Percentiles rank a stretch among this genome's conserved stretches.
Evolutionary conservation across 805 yeast species (phyloP).

Genomic region (Cyberlindnera japonica): DNA sequence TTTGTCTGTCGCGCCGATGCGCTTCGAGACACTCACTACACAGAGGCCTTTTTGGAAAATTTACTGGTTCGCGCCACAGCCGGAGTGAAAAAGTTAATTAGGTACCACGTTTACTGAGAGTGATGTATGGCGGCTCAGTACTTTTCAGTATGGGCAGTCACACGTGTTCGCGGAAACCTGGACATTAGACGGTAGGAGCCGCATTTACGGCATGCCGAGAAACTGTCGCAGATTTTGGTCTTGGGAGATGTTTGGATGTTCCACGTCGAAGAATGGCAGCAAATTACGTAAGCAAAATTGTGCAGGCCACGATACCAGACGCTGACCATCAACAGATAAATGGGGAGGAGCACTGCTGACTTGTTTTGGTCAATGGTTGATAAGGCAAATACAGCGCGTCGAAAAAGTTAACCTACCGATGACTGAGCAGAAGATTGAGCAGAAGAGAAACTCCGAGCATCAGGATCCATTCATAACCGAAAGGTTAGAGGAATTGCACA

Average conservation of each 20-base stretch:
- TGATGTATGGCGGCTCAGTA: constrained; percentile 23
- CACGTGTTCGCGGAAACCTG: no score
- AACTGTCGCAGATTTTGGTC: background rate
- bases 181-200: constrained; percentile 4
- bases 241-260: background rate
- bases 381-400: no score
- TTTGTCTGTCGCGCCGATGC: background rate
- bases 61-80: constrained; percentile 11
- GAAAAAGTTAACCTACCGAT: no score
- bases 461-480: constrained; percentile 41
- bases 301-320: no score
- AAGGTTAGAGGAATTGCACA: constrained; percentile 48
- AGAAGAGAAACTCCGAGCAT: constrained; percentile 5
- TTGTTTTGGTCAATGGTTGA: no score
- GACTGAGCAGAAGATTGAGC: no score
- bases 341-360: no score
- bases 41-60: no score
- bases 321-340: no score
- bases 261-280: no score
- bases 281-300: no score
- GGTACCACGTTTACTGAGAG: constrained; percentile 25
- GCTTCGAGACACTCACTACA: no score
- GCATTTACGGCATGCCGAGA: background rate
- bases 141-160: constrained; percentile 13
- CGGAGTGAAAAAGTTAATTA: constrained; percentile 14